Evolutionary conservation across 257 asterid genomes (phyloP).

Genomic region (Jaltomata sinuosa): DNA sequence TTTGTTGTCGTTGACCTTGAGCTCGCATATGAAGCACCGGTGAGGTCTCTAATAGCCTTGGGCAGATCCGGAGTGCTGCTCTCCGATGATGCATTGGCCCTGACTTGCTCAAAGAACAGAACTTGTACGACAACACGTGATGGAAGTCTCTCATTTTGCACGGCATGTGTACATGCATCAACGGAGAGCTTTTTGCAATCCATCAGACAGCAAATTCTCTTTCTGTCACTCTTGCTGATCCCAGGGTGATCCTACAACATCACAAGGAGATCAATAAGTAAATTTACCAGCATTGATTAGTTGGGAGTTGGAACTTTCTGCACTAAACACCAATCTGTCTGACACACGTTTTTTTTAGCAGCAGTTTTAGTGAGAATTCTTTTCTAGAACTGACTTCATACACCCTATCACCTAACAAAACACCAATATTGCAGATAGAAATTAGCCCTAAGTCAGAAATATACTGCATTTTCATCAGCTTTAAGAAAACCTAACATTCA

Average conservation of each 20-base stretch:
- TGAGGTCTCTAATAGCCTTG: conserved; percentile 68
- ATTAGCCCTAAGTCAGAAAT: no score
- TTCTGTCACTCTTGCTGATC: conserved; percentile 77
- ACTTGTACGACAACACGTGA: conserved; percentile 78
- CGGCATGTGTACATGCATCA: conserved; percentile 86
- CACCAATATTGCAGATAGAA: neutral
- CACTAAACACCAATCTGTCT: neutral
- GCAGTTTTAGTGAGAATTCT: neutral
- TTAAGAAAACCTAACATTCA: neutral
- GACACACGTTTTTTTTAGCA: neutral
- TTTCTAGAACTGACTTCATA: neutral
- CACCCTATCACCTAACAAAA: neutral
- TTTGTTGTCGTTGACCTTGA: conserved; percentile 60
- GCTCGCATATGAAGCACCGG: conserved; percentile 54
- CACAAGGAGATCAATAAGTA: neutral
- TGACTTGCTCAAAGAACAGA: conserved; percentile 86
- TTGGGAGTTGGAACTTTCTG: neutral
- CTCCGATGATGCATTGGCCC: conserved; percentile 78
- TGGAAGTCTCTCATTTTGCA: conserved; percentile 88
- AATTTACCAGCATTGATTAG: neutral
- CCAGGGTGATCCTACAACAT: conserved; percentile 63
- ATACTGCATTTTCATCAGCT: neutral
- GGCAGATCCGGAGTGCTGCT: conserved; percentile 96
- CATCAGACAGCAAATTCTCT: conserved; percentile 62
- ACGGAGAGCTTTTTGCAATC: conserved; percentile 94